Evolutionary conservation across 768 basidiomycete genomes (phyloP), one percentile per base, ranked within the genome.

Genomic region (Lentinula lateritia): DNA sequence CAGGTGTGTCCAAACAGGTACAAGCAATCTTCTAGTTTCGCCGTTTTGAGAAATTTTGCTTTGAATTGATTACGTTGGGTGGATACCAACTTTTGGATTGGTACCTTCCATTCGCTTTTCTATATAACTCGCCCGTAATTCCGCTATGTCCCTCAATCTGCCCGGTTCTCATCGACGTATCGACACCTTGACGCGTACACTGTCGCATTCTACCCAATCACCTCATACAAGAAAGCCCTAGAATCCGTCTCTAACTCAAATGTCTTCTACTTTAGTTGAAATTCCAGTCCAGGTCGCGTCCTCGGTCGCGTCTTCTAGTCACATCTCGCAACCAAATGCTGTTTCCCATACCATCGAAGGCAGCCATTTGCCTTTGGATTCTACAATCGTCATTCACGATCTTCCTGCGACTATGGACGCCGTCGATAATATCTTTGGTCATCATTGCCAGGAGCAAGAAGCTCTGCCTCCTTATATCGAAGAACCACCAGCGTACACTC

Each of bases 221-320:
- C 18, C 46, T 20, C 46, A 23, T 45, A 45, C 43, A 10, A 45
- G 16, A 43, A 43, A 43, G 16, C 42, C 6, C 42, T 43, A 16
- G 42, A 43, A 34, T 23, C 2, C 16, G 6, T 50, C 48, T 50
- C 32, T 23, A 36, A 41, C 48, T 57, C 59, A 64, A 58, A 63
- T 61, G 36, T 55, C 38, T 61, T 64, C 43, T 63, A 58, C 54
- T 59, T 23, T 23, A 38, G 64, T 32, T 50, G 66, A 45, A 69
- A 66, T 32, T 54, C 65, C n/a, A 46, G 36, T 46, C 66, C 67
- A 18, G 67, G 67, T 60, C 66, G 61, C 46, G 64, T 20, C 67
- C 28, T 65, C 61, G n/a, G 68, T 66, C 20, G 62, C 63, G 43
- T 57, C 64, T 62, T 32, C 63, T 64, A 18, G 58, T 35, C 42